Evolutionary conservation across 164 flowering plant genomes (phyloP).

Genomic region (Chimonanthus salicifolius): DNA sequence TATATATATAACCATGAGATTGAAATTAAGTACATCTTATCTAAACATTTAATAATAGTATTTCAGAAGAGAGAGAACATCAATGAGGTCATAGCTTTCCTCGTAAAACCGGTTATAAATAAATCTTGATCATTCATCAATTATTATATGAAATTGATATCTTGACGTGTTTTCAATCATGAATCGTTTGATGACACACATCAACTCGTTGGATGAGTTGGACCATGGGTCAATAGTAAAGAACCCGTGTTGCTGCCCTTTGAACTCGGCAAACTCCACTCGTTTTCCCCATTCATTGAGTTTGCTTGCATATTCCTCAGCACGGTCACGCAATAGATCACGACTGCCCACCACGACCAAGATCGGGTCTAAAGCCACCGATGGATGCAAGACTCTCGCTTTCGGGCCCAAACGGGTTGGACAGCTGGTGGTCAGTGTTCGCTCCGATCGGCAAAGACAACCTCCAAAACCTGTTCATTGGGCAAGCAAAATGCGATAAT

Average conservation of each 20-base stretch:
- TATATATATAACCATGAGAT: no score
- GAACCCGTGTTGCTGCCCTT: constrained; percentile 70
- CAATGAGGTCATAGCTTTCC: no score
- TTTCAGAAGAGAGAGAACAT: no score
- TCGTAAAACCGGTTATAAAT: no score
- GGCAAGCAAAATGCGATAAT: not conserved
- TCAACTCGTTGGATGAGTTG: constrained; percentile 31
- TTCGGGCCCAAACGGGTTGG: constrained; percentile 58
- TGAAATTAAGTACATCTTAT: no score
- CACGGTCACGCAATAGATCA: constrained; percentile 57
- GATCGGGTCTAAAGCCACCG: constrained; percentile 38
- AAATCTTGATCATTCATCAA: no score
- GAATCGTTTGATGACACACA: constrained; percentile 44
- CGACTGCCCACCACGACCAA: constrained; percentile 52
- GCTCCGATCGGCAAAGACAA: constrained; percentile 54
- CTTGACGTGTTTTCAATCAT: constrained; percentile 20
- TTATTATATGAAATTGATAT: no score
- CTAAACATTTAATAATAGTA: no score
- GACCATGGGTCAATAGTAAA: constrained; percentile 55
- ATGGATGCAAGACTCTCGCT: constrained; percentile 40
- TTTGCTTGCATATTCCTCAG: constrained; percentile 38
- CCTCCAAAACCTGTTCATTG: constrained; percentile 57
- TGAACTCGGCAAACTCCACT: constrained; percentile 53
- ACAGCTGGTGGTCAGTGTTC: constrained; percentile 55
- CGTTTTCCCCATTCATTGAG: constrained; percentile 48